Conservation (phyloP, 1,284 basidiomycete genomes). For the Vanrija pseudolonga region DNA sequence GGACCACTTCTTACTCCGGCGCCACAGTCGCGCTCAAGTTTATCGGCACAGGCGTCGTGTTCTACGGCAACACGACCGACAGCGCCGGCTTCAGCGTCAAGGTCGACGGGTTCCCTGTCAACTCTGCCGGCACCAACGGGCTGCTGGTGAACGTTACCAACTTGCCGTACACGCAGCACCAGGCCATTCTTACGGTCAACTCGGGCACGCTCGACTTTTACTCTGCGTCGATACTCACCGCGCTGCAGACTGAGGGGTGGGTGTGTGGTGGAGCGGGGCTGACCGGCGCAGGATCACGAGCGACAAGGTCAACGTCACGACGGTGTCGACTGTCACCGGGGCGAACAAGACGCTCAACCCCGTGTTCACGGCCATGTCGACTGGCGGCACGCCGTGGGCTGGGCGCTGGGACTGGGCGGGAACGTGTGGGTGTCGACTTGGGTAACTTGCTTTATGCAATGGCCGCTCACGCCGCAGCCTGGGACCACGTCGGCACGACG, state of each 20-base stretch:
- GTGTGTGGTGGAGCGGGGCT: background rate
- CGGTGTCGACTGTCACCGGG: background rate
- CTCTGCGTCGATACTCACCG: background rate
- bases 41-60: background rate
- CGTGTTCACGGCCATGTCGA: background rate
- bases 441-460: too few relatives aligned
- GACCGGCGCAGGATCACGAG: background rate
- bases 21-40: background rate
- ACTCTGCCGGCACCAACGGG: background rate
- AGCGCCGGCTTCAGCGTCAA: background rate
- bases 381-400: background rate
- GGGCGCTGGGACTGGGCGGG: slow-evolving; percentile 3
- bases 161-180: background rate
- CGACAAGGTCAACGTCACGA: background rate
- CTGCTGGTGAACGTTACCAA: background rate
- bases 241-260: background rate
- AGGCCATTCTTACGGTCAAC: background rate
- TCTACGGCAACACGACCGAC: background rate
- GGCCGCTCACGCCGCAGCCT: background rate
- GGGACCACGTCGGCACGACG: background rate
- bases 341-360: background rate
- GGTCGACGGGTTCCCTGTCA: background rate
- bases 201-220: background rate
- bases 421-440: background rate
- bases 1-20: background rate